These are phyloP conservation scores for Chlamydomonas eustigma DNA, from an alignment of 139 green algal species.

Conservation along the genomic window DNA sequence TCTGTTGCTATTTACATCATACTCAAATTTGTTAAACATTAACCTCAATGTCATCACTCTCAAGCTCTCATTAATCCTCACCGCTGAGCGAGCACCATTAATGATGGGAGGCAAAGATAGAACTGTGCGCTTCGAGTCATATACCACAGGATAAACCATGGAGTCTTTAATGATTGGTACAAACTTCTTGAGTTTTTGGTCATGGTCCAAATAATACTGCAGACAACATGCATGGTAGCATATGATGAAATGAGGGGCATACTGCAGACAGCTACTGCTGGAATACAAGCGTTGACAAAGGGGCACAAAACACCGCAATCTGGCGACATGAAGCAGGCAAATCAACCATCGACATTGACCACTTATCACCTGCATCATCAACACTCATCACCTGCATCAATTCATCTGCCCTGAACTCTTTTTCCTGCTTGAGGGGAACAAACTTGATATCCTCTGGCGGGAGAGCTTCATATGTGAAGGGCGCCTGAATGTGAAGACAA, in stretches of 20 bases:
- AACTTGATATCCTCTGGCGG: slow-evolving; percentile 93
- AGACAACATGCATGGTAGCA: too few relatives aligned
- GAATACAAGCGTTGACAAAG: too few relatives aligned
- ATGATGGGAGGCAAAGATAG: slow-evolving; percentile 97
- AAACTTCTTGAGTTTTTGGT: slow-evolving; percentile 94
- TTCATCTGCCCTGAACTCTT: slow-evolving; percentile 77
- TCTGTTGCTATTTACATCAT: too few relatives aligned
- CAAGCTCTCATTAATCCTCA: slow-evolving; percentile 11
- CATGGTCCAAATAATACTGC: slow-evolving; percentile 81
- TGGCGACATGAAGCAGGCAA: too few relatives aligned
- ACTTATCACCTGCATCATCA: too few relatives aligned
- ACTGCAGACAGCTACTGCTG: too few relatives aligned
- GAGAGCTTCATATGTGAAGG: slow-evolving; percentile 97
- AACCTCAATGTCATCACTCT: not conserved
- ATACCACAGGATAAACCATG: slow-evolving; percentile 94
- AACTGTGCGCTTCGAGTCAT: slow-evolving; percentile 83
- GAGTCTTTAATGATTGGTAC: slow-evolving; percentile 92
- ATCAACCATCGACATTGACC: too few relatives aligned
- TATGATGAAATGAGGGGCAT: too few relatives aligned
- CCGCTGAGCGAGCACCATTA: slow-evolving; percentile 89
- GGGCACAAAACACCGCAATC: too few relatives aligned
- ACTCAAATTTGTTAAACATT: not conserved
- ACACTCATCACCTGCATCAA: slow-evolving; percentile 88
- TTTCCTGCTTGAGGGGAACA: slow-evolving; percentile 92
- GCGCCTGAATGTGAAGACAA: too few relatives aligned